Conservation (phyloP, 2,329 filamentous ascomycete species). For the Beauveria varroae region DNA sequence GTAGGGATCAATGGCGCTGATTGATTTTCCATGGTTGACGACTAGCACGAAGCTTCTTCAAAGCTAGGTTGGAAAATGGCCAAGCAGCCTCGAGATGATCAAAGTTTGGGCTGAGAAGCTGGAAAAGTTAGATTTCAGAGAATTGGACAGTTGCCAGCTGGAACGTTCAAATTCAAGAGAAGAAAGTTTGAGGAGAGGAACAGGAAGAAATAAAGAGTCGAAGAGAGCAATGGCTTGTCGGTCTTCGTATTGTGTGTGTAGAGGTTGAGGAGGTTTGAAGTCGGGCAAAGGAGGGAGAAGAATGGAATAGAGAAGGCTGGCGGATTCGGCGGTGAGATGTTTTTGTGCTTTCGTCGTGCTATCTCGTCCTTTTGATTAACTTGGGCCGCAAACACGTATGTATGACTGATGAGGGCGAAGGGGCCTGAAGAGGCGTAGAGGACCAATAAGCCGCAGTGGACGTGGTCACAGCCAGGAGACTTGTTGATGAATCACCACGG, state of each 20-base stretch:
- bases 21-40: conserved; percentile 21
- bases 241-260: not conserved
- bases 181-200: not conserved
- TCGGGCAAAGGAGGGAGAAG: not conserved
- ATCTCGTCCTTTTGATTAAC: not conserved
- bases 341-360: not conserved
- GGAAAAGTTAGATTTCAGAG: not conserved
- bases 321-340: not conserved
- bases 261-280: not conserved
- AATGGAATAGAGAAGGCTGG: not conserved
- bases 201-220: not conserved
- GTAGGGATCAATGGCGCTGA: conserved; percentile 48
- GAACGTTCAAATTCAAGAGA: not conserved
- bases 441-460: not conserved
- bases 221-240: not conserved
- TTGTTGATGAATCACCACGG: conserved; percentile 2
- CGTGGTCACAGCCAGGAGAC: not conserved
- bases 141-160: not conserved
- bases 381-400: not conserved
- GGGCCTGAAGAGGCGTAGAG: not conserved
- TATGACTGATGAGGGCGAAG: not conserved
- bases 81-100: not conserved
- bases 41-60: not conserved
- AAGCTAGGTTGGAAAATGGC: not conserved
- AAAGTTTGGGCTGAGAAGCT: not conserved